Conservation (phyloP, 257 asterid genomes). For the Solanum okadae region DNA sequence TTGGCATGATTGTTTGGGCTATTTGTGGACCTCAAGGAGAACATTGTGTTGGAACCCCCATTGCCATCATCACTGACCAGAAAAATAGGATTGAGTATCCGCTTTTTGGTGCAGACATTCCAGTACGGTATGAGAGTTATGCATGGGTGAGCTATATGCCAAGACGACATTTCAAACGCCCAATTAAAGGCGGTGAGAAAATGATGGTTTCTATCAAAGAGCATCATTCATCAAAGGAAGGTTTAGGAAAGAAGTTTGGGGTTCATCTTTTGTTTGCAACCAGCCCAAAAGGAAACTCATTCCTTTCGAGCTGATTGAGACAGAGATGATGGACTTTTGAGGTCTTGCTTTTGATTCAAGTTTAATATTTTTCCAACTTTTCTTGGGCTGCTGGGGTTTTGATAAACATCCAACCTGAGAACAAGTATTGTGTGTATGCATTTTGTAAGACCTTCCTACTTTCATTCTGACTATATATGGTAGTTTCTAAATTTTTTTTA, state of each 20-base stretch:
- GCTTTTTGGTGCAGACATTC: background rate
- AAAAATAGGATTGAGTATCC: background rate
- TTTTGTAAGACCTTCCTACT: background rate
- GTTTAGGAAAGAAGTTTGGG: background rate
- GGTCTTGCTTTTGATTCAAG: background rate
- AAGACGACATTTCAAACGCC: background rate
- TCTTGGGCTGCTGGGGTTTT: background rate
- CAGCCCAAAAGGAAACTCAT: background rate
- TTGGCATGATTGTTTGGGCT: background rate
- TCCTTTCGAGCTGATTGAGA: background rate
- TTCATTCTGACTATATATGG: too few species aligned
- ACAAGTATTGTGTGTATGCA: background rate
- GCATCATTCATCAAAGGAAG: background rate
- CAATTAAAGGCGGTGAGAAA: background rate
- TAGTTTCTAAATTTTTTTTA: too few species aligned
- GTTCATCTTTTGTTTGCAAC: background rate
- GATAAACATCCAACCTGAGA: background rate
- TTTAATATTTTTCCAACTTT: background rate
- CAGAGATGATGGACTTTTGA: background rate
- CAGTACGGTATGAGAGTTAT: background rate
- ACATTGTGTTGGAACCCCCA: background rate
- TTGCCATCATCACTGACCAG: background rate
- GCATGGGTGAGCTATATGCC: background rate
- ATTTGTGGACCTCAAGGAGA: background rate
- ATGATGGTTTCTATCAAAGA: background rate